Evolutionary conservation across 225 moss, liverwort and hornwort genomes (phyloP).

Genomic region (Ulota crispa): DNA sequence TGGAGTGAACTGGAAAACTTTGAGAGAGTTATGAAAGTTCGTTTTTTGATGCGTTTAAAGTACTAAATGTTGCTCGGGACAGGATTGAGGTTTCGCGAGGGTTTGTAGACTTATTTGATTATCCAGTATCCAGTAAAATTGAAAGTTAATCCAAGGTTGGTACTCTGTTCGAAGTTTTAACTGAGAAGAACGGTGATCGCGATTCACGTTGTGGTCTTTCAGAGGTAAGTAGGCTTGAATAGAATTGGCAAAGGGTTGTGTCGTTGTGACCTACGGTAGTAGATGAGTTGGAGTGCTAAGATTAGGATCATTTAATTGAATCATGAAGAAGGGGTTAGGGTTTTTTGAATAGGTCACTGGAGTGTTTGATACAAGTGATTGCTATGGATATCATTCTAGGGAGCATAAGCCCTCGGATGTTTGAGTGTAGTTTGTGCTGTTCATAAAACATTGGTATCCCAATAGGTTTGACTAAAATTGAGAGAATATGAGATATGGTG

Average conservation of each 20-base stretch:
- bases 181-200: neutral
- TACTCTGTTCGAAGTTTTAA: neutral
- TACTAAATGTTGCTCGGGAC: neutral
- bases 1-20: neutral
- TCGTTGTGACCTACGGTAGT: neutral
- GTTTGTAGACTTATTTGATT: neutral
- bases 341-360: neutral
- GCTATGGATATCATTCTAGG: neutral
- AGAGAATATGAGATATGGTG: neutral
- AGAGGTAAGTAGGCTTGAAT: neutral
- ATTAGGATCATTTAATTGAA: neutral
- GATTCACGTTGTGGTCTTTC: neutral
- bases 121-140: neutral
- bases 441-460: neutral
- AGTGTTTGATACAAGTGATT: neutral
- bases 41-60: neutral
- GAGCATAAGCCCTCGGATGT: neutral
- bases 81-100: constrained; percentile 2
- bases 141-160: neutral
- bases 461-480: neutral
- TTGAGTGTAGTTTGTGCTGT: neutral
- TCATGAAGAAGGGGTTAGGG: neutral
- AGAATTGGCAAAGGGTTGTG: neutral
- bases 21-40: neutral
- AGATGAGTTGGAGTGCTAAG: constrained; percentile 3